Conservation (phyloP, 1,139 yeast species). For the Yamadazyma jaroonii region DNA sequence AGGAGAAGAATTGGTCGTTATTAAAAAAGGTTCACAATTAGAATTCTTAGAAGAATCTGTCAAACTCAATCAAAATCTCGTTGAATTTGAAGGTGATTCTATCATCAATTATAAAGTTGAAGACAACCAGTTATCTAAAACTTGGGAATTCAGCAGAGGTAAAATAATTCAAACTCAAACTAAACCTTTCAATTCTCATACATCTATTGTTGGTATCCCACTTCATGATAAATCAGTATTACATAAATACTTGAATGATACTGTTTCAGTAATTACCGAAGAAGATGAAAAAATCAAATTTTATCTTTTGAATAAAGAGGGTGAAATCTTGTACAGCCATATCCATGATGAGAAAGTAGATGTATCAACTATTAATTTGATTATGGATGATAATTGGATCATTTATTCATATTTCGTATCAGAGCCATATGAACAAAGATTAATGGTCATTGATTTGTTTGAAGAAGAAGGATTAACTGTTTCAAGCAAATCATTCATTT, state of each 20-base stretch:
- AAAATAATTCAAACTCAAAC: constrained; percentile 18
- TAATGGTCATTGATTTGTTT: constrained; percentile 76
- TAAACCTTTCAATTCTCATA: constrained; percentile 38
- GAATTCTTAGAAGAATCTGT: constrained; percentile 4
- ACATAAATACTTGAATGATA: constrained; percentile 77
- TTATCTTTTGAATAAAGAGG: constrained; percentile 67
- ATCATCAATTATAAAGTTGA: constrained; percentile 21
- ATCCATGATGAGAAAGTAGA: constrained; percentile 41
- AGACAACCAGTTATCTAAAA: constrained; percentile 14
- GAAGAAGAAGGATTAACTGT: constrained; percentile 26
- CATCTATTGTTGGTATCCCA: constrained; percentile 69
- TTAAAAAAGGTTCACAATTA: constrained; percentile 4
- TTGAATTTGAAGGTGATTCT: constrained; percentile 12
- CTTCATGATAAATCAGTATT: constrained; percentile 71
- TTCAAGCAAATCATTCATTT: constrained; percentile 52
- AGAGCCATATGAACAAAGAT: constrained; percentile 53
- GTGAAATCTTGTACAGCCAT: constrained; percentile 54
- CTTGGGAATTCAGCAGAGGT: constrained; percentile 27
- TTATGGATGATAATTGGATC: constrained; percentile 83
- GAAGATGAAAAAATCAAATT: constrained; percentile 37
- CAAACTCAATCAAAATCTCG: constrained; percentile 16
- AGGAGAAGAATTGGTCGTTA: constrained; percentile 8
- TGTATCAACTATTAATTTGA: constrained; percentile 41
- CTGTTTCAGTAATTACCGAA: constrained; percentile 53
- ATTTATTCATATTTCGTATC: constrained; percentile 62